Evolutionary conservation across 495 filamentous ascomycete genomes (phyloP).

Genomic region (Aspergillus panamensis): DNA sequence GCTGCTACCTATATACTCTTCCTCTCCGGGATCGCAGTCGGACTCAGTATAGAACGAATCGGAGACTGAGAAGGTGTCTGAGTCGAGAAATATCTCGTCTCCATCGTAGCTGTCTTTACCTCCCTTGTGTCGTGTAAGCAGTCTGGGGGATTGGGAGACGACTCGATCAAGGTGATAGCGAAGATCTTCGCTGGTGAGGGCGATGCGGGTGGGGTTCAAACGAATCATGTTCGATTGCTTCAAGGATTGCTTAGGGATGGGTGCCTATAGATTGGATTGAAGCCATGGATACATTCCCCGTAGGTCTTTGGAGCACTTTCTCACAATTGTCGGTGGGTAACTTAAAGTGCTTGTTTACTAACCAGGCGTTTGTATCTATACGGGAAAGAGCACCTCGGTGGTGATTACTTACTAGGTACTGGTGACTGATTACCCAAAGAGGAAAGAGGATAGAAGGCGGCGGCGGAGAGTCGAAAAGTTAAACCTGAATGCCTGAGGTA

Average conservation of each 20-base stretch:
- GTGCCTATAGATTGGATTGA: too few species aligned
- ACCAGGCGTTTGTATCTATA: too few species aligned
- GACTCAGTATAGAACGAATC: slow-evolving; percentile 7
- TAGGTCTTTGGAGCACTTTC: too few species aligned
- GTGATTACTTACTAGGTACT: too few species aligned
- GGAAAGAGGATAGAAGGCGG: neutral
- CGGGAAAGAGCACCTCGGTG: too few species aligned
- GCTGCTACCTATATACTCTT: neutral
- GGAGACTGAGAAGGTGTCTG: slow-evolving; percentile 8
- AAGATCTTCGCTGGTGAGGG: slow-evolving; percentile 52
- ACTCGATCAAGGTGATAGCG: slow-evolving; percentile 27
- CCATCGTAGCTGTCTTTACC: slow-evolving; percentile 18
- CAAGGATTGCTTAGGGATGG: neutral
- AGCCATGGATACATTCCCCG: too few species aligned
- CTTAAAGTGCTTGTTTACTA: too few species aligned
- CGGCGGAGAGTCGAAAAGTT: neutral
- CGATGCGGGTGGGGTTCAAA: slow-evolving; percentile 49
- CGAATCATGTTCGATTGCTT: slow-evolving; percentile 49
- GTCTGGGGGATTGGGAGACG: slow-evolving; percentile 17
- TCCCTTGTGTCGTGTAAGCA: slow-evolving; percentile 20
- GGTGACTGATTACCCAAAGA: neutral
- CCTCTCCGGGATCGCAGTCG: slow-evolving; percentile 1
- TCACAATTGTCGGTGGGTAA: too few species aligned
- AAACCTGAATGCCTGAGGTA: neutral
- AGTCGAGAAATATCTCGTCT: slow-evolving; percentile 15